Percentiles rank a stretch among this genome's conserved stretches.
Conservation (phyloP, 2,329 filamentous ascomycete genomes). For the Monascus ruber region DNA sequence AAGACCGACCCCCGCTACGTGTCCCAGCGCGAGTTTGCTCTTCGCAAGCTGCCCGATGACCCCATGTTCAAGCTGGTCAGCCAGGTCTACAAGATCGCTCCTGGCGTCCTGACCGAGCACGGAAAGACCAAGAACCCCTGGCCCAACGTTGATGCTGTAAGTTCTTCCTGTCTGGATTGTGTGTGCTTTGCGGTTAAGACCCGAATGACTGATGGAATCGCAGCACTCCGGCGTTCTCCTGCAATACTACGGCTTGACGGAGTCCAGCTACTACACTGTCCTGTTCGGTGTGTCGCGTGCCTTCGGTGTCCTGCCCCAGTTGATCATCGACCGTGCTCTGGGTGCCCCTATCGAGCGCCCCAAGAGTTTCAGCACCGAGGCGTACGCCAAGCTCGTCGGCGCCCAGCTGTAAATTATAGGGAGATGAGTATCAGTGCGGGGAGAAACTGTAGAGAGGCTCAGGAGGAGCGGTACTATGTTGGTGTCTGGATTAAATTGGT, state of each 20-base stretch:
- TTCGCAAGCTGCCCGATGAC: conserved; percentile 87
- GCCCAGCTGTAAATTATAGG: conserved; percentile 65
- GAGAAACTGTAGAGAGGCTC: background rate
- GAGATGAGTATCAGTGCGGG: conserved; percentile 6
- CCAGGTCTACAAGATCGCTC: conserved; percentile 99
- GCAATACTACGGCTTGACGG: conserved; percentile 97
- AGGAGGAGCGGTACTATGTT: too few relatives aligned
- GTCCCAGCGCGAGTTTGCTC: conserved; percentile 93
- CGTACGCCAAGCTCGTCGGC: conserved; percentile 84
- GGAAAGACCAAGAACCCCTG: conserved; percentile 99
- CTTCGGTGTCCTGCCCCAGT: conserved; percentile 95
- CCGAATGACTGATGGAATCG: conserved; percentile 6
- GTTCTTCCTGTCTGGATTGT: conserved; percentile 6
- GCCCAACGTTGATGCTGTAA: conserved; percentile 86
- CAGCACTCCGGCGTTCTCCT: conserved; percentile 94
- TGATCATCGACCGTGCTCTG: conserved; percentile 98
- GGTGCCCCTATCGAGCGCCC: conserved; percentile 96
- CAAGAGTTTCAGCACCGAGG: conserved; percentile 97
- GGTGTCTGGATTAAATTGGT: conserved; percentile 2
- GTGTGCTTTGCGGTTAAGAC: background rate
- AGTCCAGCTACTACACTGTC: conserved; percentile 99
- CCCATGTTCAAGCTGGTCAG: conserved; percentile 99
- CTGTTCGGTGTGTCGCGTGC: conserved; percentile 98
- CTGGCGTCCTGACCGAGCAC: conserved; percentile 94
- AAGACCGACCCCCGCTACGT: conserved; percentile 99